Evolutionary conservation across 371 early-diverging fungal genomes (phyloP).

Genomic region (Rhizomucor pusillus): DNA sequence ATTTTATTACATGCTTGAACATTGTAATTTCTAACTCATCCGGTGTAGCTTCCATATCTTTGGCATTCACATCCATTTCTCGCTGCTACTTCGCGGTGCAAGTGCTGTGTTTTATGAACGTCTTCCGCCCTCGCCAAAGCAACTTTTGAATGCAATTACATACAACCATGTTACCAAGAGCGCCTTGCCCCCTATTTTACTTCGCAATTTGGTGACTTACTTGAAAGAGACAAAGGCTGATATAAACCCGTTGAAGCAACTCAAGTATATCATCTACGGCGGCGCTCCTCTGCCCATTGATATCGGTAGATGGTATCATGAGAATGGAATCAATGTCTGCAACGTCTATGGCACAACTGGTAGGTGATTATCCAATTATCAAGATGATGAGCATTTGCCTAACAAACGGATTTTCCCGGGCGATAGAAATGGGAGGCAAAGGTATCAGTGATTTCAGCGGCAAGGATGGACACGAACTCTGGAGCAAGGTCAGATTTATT

Average conservation of each 20-base stretch:
- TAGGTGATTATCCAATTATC: background rate
- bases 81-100: constrained; percentile 1
- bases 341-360: constrained; percentile 19
- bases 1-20: no score
- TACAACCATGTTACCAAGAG: background rate
- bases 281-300: constrained; percentile 9
- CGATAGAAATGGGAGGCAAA: no score
- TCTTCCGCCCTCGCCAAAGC: constrained; percentile 5
- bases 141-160: constrained; percentile 1
- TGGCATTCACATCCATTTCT: constrained; percentile 6
- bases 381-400: no score
- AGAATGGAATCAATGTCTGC: constrained; percentile 8
- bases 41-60: constrained; percentile 11
- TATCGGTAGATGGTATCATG: constrained; percentile 6
- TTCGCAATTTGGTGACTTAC: constrained; percentile 8
- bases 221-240: constrained; percentile 4
- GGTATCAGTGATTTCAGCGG: no score
- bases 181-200: constrained; percentile 4
- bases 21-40: background rate
- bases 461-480: no score
- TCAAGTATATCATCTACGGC: constrained; percentile 9
- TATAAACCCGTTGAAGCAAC: background rate
- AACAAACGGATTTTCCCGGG: no score
- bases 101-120: constrained; percentile 5
- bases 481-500: no score